Percentiles rank a stretch among this genome's conserved stretches.
These are phyloP conservation scores for Acorus gramineus DNA, from an alignment of 106 monocot genomes.

Conservation along the genomic window DNA sequence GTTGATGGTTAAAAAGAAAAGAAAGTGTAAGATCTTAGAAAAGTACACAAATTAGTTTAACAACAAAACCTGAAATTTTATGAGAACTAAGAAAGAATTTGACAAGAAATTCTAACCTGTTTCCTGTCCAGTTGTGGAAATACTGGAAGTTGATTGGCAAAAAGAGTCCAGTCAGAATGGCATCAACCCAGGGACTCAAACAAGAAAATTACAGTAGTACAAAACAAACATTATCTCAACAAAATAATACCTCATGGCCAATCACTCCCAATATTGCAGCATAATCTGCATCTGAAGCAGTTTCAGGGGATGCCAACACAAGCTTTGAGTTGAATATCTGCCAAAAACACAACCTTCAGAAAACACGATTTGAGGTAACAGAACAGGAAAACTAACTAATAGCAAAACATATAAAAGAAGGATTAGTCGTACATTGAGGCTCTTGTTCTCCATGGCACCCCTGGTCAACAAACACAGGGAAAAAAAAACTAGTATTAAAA, in stretches of 20 bases:
- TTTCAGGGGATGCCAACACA: not conserved
- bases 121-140: slow-evolving; percentile 73
- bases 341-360: too few species aligned
- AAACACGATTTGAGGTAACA: too few species aligned
- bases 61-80: not conserved
- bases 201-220: not conserved
- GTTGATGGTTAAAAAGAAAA: too few species aligned
- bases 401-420: too few species aligned
- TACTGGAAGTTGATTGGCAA: slow-evolving; percentile 34
- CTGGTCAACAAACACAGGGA: too few species aligned
- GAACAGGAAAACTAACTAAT: too few species aligned
- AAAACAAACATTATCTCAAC: not conserved
- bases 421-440: not conserved
- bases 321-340: not conserved
- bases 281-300: not conserved
- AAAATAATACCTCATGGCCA: slow-evolving; percentile 22
- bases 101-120: slow-evolving; percentile 46
- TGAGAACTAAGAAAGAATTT: not conserved
- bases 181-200: not conserved
- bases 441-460: slow-evolving; percentile 11
- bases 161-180: slow-evolving; percentile 11
- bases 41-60: not conserved
- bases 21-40: not conserved
- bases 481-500: too few species aligned
- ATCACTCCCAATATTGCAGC: not conserved